Conservation (phyloP, 306 rosid genomes). For the Fragaria ananassa region DNA sequence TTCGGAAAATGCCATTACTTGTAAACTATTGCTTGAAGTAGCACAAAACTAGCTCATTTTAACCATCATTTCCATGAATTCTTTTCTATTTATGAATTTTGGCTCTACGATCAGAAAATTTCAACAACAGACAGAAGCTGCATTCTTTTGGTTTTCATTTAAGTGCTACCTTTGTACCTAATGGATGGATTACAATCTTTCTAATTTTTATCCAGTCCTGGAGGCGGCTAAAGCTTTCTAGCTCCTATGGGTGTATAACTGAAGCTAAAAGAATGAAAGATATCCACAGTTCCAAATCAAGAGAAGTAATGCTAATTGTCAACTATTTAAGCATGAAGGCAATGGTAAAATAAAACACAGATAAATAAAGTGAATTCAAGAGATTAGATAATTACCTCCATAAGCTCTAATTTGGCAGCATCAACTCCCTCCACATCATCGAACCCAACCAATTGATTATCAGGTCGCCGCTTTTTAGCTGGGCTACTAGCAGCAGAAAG, state of each 20-base stretch:
- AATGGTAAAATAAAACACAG: neutral
- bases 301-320: neutral
- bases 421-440: slow-evolving; percentile 98
- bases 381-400: slow-evolving; percentile 65
- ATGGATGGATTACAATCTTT: neutral
- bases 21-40: neutral
- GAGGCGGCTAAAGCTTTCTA: neutral
- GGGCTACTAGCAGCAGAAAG: slow-evolving; percentile 89
- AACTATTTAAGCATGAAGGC: neutral
- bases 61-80: neutral
- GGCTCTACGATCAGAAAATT: neutral
- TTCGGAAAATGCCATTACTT: neutral
- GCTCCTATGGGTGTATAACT: neutral
- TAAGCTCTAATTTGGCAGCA: slow-evolving; percentile 83
- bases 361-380: neutral
- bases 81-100: neutral
- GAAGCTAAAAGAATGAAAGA: neutral
- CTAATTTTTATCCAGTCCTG: neutral
- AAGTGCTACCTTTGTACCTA: neutral
- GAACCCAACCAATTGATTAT: slow-evolving; percentile 67
- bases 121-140: neutral
- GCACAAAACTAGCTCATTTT: neutral
- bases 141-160: neutral
- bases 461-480: slow-evolving; percentile 66
- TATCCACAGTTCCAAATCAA: neutral